These are phyloP conservation scores for Penicillium tannophilum DNA, from an alignment of 495 filamentous ascomycete species.

Conservation along the genomic window DNA sequence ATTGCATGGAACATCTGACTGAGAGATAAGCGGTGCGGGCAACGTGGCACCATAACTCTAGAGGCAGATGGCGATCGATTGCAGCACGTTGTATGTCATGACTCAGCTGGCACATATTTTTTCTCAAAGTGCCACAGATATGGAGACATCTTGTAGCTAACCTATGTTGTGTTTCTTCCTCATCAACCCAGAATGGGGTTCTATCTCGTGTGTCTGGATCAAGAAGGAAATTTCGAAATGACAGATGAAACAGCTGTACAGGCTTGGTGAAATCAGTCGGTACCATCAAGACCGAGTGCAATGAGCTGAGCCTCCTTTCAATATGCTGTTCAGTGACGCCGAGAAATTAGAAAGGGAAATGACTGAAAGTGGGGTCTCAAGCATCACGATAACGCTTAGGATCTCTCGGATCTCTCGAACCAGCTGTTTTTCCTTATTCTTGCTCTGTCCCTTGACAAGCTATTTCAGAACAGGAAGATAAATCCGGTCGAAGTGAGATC, in stretches of 20 bases:
- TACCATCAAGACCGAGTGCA: slow-evolving; percentile 2
- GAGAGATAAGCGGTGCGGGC: too few species aligned
- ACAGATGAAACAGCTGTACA: slow-evolving; percentile 10
- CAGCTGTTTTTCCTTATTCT: not conserved
- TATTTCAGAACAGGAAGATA: slow-evolving; percentile 2
- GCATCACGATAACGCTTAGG: not conserved
- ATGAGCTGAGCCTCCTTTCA: not conserved
- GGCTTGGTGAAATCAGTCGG: not conserved
- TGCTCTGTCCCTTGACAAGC: not conserved
- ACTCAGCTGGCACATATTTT: slow-evolving; percentile 38
- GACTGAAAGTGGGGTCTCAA: slow-evolving; percentile 4
- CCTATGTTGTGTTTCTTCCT: not conserved
- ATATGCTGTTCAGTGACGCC: not conserved
- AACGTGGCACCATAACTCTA: slow-evolving; percentile 36
- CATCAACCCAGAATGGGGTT: slow-evolving; percentile 20
- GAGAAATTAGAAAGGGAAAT: slow-evolving; percentile 9
- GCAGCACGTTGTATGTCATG: slow-evolving; percentile 26
- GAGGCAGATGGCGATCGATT: slow-evolving; percentile 26
- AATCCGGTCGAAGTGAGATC: not conserved
- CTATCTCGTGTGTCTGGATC: not conserved
- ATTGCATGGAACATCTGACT: too few species aligned
- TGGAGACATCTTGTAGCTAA: slow-evolving; percentile 26
- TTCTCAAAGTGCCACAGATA: slow-evolving; percentile 20
- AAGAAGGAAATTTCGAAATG: slow-evolving; percentile 14
- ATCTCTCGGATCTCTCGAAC: not conserved